phyloP scores from a whole-genome alignment of 2,329 filamentous ascomycete species.

The Colletotrichum lupini region DNA sequence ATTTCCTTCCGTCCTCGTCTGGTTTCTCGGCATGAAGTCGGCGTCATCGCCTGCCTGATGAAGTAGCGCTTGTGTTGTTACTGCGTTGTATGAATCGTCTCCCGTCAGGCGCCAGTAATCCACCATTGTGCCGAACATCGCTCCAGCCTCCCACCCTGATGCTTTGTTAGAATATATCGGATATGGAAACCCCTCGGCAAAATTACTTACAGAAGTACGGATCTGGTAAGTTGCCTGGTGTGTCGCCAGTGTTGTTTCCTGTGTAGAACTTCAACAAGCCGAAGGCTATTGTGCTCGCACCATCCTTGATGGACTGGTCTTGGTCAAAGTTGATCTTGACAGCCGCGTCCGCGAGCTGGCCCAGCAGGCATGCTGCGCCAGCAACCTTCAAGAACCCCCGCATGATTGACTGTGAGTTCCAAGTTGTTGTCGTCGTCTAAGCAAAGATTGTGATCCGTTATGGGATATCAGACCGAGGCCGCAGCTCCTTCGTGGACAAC shows the following conservation, averaged over 20 bases:
- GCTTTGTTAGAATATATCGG: conserved; percentile 48
- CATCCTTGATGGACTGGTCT: conserved; percentile 49
- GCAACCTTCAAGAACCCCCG: conserved; percentile 20
- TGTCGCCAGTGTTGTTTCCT: conserved; percentile 69
- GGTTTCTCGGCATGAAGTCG: conserved; percentile 76
- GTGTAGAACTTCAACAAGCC: conserved; percentile 53
- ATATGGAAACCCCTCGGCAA: conserved; percentile 60
- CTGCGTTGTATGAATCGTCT: conserved; percentile 71
- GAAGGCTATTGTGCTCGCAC: conserved; percentile 50
- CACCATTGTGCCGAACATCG: conserved; percentile 76
- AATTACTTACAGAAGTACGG: conserved; percentile 72
- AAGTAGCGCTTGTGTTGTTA: conserved; percentile 67
- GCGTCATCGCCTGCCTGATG: conserved; percentile 69
- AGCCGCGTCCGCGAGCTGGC: conserved; percentile 21
- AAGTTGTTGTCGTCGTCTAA: not conserved
- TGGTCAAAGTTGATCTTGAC: conserved; percentile 23
- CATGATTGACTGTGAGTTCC: not conserved
- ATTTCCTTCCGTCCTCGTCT: conserved; percentile 72
- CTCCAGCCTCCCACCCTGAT: conserved; percentile 78
- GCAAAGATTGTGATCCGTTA: not conserved
- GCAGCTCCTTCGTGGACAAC: not conserved
- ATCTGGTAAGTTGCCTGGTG: conserved; percentile 66
- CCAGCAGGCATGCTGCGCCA: conserved; percentile 28
- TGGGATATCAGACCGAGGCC: not conserved
- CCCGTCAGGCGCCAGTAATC: conserved; percentile 80